Conservation (phyloP, 2,329 filamentous ascomycete species). For the Pseudogymnoascus sp. region DNA sequence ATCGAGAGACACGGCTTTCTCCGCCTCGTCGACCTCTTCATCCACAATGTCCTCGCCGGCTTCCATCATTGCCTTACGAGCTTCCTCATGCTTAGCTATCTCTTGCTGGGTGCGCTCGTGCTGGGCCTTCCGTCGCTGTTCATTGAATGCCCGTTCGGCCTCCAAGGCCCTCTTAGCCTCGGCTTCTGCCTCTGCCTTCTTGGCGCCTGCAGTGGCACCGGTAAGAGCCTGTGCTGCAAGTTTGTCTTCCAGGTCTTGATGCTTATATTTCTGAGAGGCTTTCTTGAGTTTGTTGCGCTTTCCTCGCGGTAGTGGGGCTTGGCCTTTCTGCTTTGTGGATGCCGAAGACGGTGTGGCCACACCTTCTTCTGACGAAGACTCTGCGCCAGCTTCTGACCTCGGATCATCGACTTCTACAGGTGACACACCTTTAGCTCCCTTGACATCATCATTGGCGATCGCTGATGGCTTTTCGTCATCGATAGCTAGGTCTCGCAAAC, state of each 20-base stretch:
- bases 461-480: constrained; percentile 13
- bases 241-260: constrained; percentile 93
- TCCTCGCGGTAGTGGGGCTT: constrained; percentile 52
- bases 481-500: neutral
- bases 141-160: constrained; percentile 62
- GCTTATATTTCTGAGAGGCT: constrained; percentile 77
- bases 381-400: constrained; percentile 28
- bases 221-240: constrained; percentile 75
- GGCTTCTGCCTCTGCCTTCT: constrained; percentile 61
- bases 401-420: constrained; percentile 26
- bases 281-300: constrained; percentile 81
- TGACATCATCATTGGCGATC: neutral
- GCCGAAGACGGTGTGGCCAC: constrained; percentile 23
- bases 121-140: constrained; percentile 69
- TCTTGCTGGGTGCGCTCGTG: constrained; percentile 70
- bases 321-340: constrained; percentile 37
- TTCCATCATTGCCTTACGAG: constrained; percentile 51
- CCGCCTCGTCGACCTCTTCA: constrained; percentile 47
- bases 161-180: constrained; percentile 61
- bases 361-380: constrained; percentile 20
- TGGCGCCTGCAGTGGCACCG: constrained; percentile 61
- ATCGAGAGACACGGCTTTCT: constrained; percentile 46
- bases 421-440: neutral
- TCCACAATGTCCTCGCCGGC: constrained; percentile 49
- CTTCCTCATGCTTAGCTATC: constrained; percentile 69